These are phyloP conservation scores for Striga hermonthica DNA, from an alignment of 305 asterid species.

Conservation along the genomic window DNA sequence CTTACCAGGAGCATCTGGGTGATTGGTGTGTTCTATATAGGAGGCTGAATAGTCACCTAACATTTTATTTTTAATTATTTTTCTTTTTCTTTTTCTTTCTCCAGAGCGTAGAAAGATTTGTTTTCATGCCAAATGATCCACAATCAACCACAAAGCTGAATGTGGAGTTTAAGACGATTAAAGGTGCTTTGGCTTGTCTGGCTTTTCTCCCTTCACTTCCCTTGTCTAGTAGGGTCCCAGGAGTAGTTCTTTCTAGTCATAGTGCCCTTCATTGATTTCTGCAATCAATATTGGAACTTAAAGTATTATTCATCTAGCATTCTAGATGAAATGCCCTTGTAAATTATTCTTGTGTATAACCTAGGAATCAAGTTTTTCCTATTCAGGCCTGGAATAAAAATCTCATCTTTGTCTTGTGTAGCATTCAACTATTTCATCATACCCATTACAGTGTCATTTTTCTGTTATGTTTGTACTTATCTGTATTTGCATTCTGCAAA, in stretches of 20 bases:
- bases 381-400: constrained; percentile 5
- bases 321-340: background rate
- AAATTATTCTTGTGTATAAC: constrained; percentile 18
- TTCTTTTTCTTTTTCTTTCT: constrained; percentile 18
- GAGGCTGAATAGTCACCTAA: constrained; percentile 2
- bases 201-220: constrained; percentile 26
- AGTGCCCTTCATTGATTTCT: constrained; percentile 18
- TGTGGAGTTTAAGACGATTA: constrained; percentile 70
- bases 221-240: constrained; percentile 13
- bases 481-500: constrained; percentile 27
- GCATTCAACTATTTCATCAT: background rate
- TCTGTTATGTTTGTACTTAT: constrained; percentile 25
- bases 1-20: constrained; percentile 3
- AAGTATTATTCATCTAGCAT: background rate
- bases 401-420: constrained; percentile 8
- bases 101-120: constrained; percentile 64
- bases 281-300: constrained; percentile 4
- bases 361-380: background rate
- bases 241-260: constrained; percentile 9
- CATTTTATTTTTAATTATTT: background rate
- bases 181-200: constrained; percentile 44
- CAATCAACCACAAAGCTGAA: constrained; percentile 56
- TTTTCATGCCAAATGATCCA: constrained; percentile 65
- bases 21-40: constrained; percentile 22
- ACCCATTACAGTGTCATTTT: constrained; percentile 22